Base-by-base conservation (phyloP, 148 eudicot species). In the Rheum nobile region DNA sequence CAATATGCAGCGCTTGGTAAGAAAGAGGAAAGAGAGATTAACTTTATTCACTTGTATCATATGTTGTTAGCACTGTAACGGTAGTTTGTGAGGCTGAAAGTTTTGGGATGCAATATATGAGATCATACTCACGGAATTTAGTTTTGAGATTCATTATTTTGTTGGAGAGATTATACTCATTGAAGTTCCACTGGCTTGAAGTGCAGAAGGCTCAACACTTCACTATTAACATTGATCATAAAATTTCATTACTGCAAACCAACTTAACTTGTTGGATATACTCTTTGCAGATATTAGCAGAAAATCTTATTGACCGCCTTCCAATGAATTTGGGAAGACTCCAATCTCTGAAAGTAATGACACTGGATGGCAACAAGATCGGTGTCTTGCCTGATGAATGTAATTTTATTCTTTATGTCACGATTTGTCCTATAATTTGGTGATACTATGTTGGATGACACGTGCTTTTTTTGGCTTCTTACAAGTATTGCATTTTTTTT, bases 1-100 rank as follows among this genome's bases (percentile, higher is more conserved):
- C 77, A 91, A 91, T 83, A 78, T 95, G 88, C 98, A 95, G 84
- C 90, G 98, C 61, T 81, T 95, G 90, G 98, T 95, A 86, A 90
- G 96, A 80, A 76, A 47, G n/a, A n/a, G n/a, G n/a, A n/a, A n/a
- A n/a, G n/a, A 75, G 76, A 74, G 74, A 77, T 78, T 74, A 71
- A 79, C 50, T 31, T 32, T 65, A 65, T 16, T 65, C 22, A 1
- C 41, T 7, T 11, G 1, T 61, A 61, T 61, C 35, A 28, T 29
- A 32, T 13, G n/a, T 34, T 65, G 24, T 32, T 65, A 31, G 41
- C 70, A 17, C 21, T 65, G 16, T 16, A 16, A 31, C 13, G 16
- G 21, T 6, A 65, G 9, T 31, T 65, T 31, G 41, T 65, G 70
- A 31, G 39, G 22, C 19, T 32, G 39, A 2, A 28, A 61, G 13